Evolutionary conservation across 2,329 filamentous ascomycete genomes (phyloP), one percentile per base, ranked within the genome.

Genomic region (Sporothrix schenckii): DNA sequence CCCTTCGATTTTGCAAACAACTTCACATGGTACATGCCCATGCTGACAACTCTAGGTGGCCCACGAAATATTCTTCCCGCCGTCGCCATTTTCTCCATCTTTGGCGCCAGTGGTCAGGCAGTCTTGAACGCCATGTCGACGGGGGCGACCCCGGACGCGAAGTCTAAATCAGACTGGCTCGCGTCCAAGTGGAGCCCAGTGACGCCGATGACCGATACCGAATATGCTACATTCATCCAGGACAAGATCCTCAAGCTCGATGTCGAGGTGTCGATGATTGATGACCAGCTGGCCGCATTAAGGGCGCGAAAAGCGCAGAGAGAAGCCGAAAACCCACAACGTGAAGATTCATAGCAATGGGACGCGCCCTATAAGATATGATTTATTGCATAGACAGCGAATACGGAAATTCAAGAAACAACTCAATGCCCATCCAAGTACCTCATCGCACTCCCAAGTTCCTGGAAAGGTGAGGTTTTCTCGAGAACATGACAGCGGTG

Each of bases 201-300:
- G 76, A 90, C 84, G 72, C 83, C 84, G 1, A 80, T 96, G 24
- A 87, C 87, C 0, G 89, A 95, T 75, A 83, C 89, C 60, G 88
- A 94, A 71, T 95, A 95, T 76, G 86, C 87, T 72, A 80, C 83
- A 3, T 88, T 92, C 77, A 80, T 95, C 68, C 82, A 86, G 73
- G 91, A 94, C 77, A 92, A 89, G 79, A 78, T 94, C 21, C 80
- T 94, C 47, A 85, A 83, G 71, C 80, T 94, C 4, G 89, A 95
- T 74, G 91, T 88, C 3, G 91, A 94, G 74, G 91, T 95, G 76
- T 87, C 92, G 1, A 78, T 95, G 21, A 81, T 94, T n/a, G 91
- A 95, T 75, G 92, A 95, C 65, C 89, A 86, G 76, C 91, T 95
- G 73, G 86, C 79, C 2, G 77, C 78, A 10, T 50, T 74, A 10